Conservation (phyloP, 768 basidiomycete species). For the Termitomyces heimii region DNA sequence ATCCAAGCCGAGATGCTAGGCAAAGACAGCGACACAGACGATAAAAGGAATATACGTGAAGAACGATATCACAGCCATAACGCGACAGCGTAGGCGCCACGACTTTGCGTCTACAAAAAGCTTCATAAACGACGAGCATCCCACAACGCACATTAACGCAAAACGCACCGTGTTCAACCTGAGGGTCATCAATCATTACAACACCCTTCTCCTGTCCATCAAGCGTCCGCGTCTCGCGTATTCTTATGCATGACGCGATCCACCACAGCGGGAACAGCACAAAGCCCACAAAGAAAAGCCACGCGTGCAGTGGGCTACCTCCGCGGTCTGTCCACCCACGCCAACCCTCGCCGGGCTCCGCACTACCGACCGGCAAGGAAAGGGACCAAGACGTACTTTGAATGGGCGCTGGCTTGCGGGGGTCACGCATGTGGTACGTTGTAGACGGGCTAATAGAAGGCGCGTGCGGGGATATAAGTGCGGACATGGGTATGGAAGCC, state of each 20-base stretch:
- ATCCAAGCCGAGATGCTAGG: constrained; percentile 3
- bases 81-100: constrained; percentile 72
- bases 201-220: constrained; percentile 66
- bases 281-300: constrained; percentile 77
- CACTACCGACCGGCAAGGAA: constrained; percentile 32
- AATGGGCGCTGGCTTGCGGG: constrained; percentile 54
- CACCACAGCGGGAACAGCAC: constrained; percentile 62
- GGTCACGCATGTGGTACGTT: constrained; percentile 78
- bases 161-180: constrained; percentile 66
- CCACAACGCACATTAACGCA: not conserved
- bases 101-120: constrained; percentile 52
- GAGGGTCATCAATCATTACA: constrained; percentile 69
- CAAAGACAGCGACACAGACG: constrained; percentile 65
- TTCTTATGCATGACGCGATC: constrained; percentile 43
- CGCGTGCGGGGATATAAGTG: constrained; percentile 71
- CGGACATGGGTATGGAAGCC: constrained; percentile 74
- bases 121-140: not conserved
- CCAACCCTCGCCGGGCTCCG: constrained; percentile 24
- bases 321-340: constrained; percentile 38
- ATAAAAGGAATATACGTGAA: constrained; percentile 80
- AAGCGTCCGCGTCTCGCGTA: constrained; percentile 59
- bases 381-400: constrained; percentile 61
- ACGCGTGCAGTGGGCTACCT: constrained; percentile 64
- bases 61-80: constrained; percentile 62
- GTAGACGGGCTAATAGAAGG: constrained; percentile 59